Percentiles rank a stretch among this genome's conserved stretches.
These are phyloP conservation scores for Pythium biforme DNA, from an alignment of 352 stramenopile genomes.

Conservation along the genomic window DNA sequence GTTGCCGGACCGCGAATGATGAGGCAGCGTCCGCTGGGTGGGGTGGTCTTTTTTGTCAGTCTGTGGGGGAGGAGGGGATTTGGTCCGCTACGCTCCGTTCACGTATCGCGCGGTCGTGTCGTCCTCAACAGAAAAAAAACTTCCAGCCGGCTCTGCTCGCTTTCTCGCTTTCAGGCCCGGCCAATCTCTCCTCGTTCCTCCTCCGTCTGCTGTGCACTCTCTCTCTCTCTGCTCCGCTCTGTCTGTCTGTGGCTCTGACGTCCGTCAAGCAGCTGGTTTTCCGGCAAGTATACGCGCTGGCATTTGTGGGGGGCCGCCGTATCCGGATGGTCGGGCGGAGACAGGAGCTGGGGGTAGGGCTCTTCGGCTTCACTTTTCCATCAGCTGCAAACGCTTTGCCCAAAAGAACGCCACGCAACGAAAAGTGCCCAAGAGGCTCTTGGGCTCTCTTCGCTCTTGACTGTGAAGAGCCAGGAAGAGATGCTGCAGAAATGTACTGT, in stretches of 20 bases:
- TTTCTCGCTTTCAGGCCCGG: not conserved
- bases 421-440: not conserved
- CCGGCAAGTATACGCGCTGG: conserved; percentile 15
- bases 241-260: conserved; percentile 29
- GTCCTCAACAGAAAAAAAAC: not conserved
- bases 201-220: conserved; percentile 19
- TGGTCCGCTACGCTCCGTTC: conserved; percentile 1
- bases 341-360: conserved; percentile 8
- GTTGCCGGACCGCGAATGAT: conserved; percentile 8
- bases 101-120: not conserved
- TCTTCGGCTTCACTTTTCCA: not conserved
- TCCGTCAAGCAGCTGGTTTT: conserved; percentile 33
- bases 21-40: conserved; percentile 1
- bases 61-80: not conserved
- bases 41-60: conserved; percentile 5
- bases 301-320: conserved; percentile 10
- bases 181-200: conserved; percentile 9
- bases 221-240: conserved; percentile 10
- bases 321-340: conserved; percentile 24
- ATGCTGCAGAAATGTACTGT: not conserved
- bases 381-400: not conserved
- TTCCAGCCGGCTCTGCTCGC: not conserved
- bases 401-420: not conserved
- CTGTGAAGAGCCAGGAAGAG: not conserved
- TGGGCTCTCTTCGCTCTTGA: no score